Percentiles rank a stretch among this genome's conserved stretches.
These are phyloP conservation scores for Phytophthora colocasiae DNA, from an alignment of 352 stramenopile species.

Conservation along the genomic window DNA sequence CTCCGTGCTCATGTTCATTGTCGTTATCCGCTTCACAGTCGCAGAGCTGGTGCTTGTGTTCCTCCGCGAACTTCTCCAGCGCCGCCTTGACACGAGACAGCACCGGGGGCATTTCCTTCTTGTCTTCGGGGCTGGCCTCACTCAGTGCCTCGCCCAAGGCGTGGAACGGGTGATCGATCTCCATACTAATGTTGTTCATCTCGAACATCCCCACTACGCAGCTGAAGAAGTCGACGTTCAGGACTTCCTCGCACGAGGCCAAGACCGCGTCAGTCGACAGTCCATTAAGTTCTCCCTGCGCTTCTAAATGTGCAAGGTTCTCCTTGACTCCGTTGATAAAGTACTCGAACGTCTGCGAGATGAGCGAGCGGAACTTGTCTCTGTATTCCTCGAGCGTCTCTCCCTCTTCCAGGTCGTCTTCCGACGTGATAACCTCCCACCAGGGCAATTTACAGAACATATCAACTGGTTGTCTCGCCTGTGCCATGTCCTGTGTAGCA, in stretches of 20 bases:
- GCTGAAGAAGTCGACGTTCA: constrained; percentile 88
- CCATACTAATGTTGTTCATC: constrained; percentile 97
- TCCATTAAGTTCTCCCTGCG: constrained; percentile 63
- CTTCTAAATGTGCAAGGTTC: constrained; percentile 54
- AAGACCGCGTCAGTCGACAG: constrained; percentile 62
- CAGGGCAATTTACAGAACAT: constrained; percentile 92
- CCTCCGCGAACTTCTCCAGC: constrained; percentile 71
- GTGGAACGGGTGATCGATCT: constrained; percentile 88
- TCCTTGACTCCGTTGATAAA: constrained; percentile 64
- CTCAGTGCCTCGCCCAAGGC: constrained; percentile 67
- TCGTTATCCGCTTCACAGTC: constrained; percentile 50
- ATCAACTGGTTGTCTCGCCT: constrained; percentile 69
- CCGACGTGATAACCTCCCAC: constrained; percentile 89
- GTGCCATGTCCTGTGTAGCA: constrained; percentile 55
- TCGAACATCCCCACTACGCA: constrained; percentile 95
- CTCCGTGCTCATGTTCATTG: constrained; percentile 55
- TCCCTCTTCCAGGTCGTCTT: constrained; percentile 63
- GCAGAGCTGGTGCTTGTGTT: constrained; percentile 58
- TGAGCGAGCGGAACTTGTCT: constrained; percentile 65
- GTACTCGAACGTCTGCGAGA: constrained; percentile 63
- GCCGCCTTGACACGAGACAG: constrained; percentile 71
- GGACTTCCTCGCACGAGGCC: constrained; percentile 51
- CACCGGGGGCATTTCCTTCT: constrained; percentile 68
- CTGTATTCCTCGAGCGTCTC: constrained; percentile 78
- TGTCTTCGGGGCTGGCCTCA: constrained; percentile 62